Conservation (phyloP, 108 stramenopile species). For the Fragilariopsis cylindrus region DNA sequence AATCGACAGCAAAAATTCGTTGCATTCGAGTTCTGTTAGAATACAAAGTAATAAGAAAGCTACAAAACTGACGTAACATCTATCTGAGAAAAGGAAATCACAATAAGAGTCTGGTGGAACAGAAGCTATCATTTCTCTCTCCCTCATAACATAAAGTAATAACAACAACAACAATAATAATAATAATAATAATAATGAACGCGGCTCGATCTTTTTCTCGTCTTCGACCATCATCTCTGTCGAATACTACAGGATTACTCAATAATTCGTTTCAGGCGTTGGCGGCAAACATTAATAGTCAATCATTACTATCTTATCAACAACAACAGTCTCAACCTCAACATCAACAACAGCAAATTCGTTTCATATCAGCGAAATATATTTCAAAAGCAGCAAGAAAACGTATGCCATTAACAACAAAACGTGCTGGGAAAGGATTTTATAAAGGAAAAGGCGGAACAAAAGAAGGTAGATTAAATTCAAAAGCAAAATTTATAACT, state of each 20-base stretch:
- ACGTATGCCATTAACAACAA: slow-evolving; percentile 74
- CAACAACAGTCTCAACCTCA: background rate
- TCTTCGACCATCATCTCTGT: background rate
- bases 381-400: slow-evolving; percentile 79
- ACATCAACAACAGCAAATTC: slow-evolving; percentile 26
- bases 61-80: no score
- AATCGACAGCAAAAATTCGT: no score
- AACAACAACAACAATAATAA: no score
- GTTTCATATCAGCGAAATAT: slow-evolving; percentile 74
- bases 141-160: no score
- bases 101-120: no score
- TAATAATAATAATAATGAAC: background rate
- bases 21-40: no score
- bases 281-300: background rate
- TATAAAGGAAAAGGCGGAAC: slow-evolving; percentile 90
- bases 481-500: slow-evolving; percentile 76
- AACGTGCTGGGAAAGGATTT: slow-evolving; percentile 80
- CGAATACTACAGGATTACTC: background rate
- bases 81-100: no score
- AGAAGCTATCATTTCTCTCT: no score
- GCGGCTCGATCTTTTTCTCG: background rate
- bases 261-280: background rate
- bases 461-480: slow-evolving; percentile 69
- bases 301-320: background rate
- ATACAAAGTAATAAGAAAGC: no score